These are phyloP conservation scores for Opeltia flavorubescens DNA, from an alignment of 495 filamentous ascomycete genomes.

Conservation along the genomic window DNA sequence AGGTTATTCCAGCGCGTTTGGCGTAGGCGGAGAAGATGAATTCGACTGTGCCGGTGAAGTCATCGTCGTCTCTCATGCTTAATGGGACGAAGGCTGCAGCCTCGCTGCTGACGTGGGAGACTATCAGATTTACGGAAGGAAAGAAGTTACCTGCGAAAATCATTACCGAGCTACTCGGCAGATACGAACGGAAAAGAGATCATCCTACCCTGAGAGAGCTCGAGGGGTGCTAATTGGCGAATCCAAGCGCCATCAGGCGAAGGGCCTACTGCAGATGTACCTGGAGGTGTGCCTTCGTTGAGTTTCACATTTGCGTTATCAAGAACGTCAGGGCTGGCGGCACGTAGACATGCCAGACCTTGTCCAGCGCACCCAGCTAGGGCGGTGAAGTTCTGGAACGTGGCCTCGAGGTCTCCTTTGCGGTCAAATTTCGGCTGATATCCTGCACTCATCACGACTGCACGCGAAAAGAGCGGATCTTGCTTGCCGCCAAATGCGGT, in stretches of 20 bases:
- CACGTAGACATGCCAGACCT: constrained; percentile 29
- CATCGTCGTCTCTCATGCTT: constrained; percentile 34
- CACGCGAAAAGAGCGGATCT: constrained; percentile 31
- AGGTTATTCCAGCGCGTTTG: constrained; percentile 16
- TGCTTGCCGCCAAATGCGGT: constrained; percentile 25
- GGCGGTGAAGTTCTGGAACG: constrained; percentile 28
- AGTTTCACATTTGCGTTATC: constrained; percentile 27
- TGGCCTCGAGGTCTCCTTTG: constrained; percentile 21
- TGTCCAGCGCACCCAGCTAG: constrained; percentile 31
- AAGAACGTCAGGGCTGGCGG: constrained; percentile 21
- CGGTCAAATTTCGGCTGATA: constrained; percentile 30
- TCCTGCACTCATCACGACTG: constrained; percentile 33
- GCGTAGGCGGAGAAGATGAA: constrained; percentile 26
- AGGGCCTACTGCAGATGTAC: constrained; percentile 31
- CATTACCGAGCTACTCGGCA: no score
- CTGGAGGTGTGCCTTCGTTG: constrained; percentile 20
- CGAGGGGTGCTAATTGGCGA: constrained; percentile 28
- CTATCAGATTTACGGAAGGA: no score
- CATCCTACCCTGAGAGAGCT: constrained; percentile 24
- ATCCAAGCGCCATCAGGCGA: constrained; percentile 30
- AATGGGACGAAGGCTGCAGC: constrained; percentile 24
- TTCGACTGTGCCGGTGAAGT: constrained; percentile 35
- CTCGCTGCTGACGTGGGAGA: constrained; percentile 29
- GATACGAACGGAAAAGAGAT: no score
- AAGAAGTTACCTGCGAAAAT: no score